Evolutionary conservation across 2,329 filamentous ascomycete species (phyloP), one percentile per base, ranked within the genome.

Genomic region (Paraphoma chrysanthemicola): DNA sequence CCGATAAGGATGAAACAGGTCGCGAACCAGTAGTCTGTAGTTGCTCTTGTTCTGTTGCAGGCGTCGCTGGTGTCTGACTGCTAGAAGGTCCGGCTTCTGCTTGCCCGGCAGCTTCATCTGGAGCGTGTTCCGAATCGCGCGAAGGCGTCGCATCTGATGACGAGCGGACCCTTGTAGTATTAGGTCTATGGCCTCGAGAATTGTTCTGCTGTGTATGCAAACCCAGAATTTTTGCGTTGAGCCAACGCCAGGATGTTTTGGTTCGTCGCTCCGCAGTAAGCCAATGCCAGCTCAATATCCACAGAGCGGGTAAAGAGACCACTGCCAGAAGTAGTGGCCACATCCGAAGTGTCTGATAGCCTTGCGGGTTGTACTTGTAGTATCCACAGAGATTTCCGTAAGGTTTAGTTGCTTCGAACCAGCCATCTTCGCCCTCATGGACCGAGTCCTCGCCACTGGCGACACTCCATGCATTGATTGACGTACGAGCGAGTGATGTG

Each of bases 391-490:
- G 42, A 29, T 51, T 45, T 18, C 49, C 31, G 14, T 51, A 51
- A 3, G 11, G 18, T 28, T 45, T 39, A 12, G 49, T 51, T 8
- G 39, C 31, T 30, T 51, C 41, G 2, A 2, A 29, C 16, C 36
- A 51, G 7, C 49, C 49, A 12, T 31, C 49, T 39, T 29, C 29
- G 5, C 31, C 43, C 8, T 23, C 42, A n/a, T 51, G 49, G 6
- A 51, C 28, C 14, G 42, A 51, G 43, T 51, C 49, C 16, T 51
- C 49, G 9, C 49, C 49, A 29, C 49, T 51, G 18, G 49, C 49
- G 31, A 51, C 49, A 51, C 49, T 51, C 49, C 49, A 51, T 2
- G 42, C 18, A 38, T 45, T 51, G 30, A 51, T 51, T n/a, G 42
- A 45, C 1, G 42, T 51, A n/a, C 49, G 49, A 16, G 49, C 41